Percentiles rank a stretch among this genome's conserved stretches.
Conservation (phyloP, 2,329 filamentous ascomycete genomes). For the Colletotrichum gigasporum region DNA sequence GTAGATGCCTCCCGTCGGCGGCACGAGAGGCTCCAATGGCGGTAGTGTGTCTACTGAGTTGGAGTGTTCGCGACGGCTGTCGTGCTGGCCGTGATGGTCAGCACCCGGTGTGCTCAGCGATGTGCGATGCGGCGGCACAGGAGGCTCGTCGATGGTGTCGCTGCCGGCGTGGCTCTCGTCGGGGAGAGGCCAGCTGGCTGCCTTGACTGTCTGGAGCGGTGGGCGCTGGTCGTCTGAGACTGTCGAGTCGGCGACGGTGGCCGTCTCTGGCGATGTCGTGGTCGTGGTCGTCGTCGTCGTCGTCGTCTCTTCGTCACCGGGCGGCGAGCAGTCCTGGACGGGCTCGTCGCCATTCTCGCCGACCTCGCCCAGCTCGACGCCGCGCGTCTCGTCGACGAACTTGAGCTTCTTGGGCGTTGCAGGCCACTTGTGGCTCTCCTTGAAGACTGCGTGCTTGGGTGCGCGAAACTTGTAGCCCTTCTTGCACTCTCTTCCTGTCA, state of each 20-base stretch:
- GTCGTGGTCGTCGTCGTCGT: not conserved
- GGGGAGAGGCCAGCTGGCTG: conserved; percentile 24
- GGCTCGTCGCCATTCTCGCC: conserved; percentile 4
- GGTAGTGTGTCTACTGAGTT: conserved; percentile 14
- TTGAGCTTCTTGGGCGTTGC: conserved; percentile 27
- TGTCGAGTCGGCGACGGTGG: not conserved
- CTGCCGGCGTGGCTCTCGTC: not conserved
- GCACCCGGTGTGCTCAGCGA: conserved; percentile 13
- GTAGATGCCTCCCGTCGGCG: conserved; percentile 33
- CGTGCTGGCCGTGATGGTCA: not conserved
- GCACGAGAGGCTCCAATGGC: conserved; percentile 13
- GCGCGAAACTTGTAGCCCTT: conserved; percentile 34
- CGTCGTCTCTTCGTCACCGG: not conserved
- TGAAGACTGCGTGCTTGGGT: conserved; percentile 28
- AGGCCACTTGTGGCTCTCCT: conserved; percentile 30
- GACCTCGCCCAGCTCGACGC: conserved; percentile 23
- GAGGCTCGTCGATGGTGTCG: not conserved
- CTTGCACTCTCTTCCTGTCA: conserved; percentile 31
- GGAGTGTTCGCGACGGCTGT: conserved; percentile 9
- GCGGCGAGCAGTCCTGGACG: not conserved
- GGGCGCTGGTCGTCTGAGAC: conserved; percentile 1
- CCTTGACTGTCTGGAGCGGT: conserved; percentile 15
- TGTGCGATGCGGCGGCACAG: not conserved
- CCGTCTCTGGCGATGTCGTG: conserved; percentile 2
- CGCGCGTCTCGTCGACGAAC: conserved; percentile 30